Base-by-base conservation (phyloP, 345 rosid species). In the Punica granatum region DNA sequence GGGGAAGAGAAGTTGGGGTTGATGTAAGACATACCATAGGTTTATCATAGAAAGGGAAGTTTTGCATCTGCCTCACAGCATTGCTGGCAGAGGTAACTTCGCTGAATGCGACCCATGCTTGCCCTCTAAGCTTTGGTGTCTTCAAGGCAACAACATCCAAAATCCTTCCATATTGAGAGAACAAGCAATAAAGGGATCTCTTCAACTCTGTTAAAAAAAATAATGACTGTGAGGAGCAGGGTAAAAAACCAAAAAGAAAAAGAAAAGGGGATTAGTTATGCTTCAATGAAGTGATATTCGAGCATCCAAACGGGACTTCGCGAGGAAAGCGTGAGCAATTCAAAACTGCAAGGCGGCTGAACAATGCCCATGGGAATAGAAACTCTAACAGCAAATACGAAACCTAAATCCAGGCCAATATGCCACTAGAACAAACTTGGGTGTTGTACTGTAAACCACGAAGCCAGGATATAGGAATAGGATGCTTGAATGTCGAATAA, bases 121-220 rank as follows among this genome's bases (percentile, higher is more conserved):
- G 99, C 32, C 99, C 98, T 11, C 97, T 82, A 68, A 95, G 99
- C 84, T 81, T 92, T 0, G 93, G 81, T 2, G 98, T 92, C 90
- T 95, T 95, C 90, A 95, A 78, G 68, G 98, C 93, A 67, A 95
- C 92, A 68, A 95, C 98, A 85, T 95, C 99, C 84, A 92, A 72
- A 30, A 95, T 88, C 82, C 89, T 89, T 65, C 98, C 99, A 76
- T 85, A 95, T 82, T 92, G 99, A 68, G 99, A 95, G 82, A 95
- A 89, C 67, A 95, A 76, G 80, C 86, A 83, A 75, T 92, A 95
- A 46, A 95, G 90, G 74, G 96, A 88, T 76, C 99, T 84, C 86
- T 90, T 95, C 88, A 95, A 75, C 78, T 95, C 99, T 95, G 84
- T 61, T 33, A 75, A 70, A 68, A 25, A 34, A 44, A 56, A 56